These are phyloP conservation scores for Mycena indigotica DNA, from an alignment of 768 basidiomycete species.

Conservation along the genomic window DNA sequence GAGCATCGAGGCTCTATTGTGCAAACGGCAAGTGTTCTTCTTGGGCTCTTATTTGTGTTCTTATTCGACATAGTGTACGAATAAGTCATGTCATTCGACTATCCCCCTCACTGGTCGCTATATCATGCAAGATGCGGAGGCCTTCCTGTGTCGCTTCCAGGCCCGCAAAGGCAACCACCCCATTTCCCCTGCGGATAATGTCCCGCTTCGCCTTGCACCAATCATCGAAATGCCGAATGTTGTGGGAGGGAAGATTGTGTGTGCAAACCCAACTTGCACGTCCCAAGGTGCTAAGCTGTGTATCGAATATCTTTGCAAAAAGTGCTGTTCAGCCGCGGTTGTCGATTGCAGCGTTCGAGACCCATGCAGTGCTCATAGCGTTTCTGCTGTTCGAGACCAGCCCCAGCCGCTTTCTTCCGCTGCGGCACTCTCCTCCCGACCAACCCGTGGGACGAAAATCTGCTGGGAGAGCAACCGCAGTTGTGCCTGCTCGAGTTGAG, in stretches of 20 bases:
- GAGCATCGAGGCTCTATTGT: constrained; percentile 1
- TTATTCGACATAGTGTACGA: constrained; percentile 1
- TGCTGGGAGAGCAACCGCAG: background rate
- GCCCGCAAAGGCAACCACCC: background rate
- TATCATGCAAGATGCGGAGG: constrained; percentile 1
- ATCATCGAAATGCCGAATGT: background rate
- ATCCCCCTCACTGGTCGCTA: background rate
- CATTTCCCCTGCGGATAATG: background rate
- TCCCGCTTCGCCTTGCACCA: background rate
- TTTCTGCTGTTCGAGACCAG: background rate
- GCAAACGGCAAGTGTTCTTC: background rate
- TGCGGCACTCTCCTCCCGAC: no score
- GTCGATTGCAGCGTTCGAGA: background rate
- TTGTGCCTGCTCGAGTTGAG: background rate
- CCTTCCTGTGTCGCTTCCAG: background rate
- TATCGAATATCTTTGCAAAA: constrained; percentile 6
- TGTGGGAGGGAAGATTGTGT: background rate
- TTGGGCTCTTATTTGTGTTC: no score
- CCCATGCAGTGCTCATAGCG: background rate
- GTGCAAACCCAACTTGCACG: background rate
- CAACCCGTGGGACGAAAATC: no score
- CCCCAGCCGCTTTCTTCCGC: background rate
- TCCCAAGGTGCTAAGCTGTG: background rate
- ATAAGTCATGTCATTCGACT: constrained; percentile 1
- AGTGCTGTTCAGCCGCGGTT: background rate